A percentile compares a stretch with the other conserved stretches of the same genome.
These are phyloP conservation scores for Penicillium fuscoglaucum DNA, from an alignment of 2,329 filamentous ascomycete genomes.

Conservation along the genomic window DNA sequence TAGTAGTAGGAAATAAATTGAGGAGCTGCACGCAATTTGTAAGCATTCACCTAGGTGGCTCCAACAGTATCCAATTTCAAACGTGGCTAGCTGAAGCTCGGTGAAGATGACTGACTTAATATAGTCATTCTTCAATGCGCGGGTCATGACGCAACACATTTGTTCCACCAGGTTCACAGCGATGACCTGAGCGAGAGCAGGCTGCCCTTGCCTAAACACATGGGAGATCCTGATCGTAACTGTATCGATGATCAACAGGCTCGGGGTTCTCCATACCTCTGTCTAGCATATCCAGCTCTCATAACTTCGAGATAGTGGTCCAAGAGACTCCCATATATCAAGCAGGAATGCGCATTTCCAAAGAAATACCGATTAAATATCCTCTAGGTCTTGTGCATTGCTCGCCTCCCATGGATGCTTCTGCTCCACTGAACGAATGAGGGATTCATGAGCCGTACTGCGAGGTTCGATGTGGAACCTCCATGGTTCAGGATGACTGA, in stretches of 20 bases:
- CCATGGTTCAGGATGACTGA: slow-evolving; percentile 32
- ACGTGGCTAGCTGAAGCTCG: not conserved
- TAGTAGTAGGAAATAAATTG: no score
- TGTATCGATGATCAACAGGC: no score
- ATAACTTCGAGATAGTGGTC: no score
- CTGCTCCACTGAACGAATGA: slow-evolving; percentile 12
- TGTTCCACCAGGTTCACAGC: not conserved
- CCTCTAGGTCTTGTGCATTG: slow-evolving; percentile 11
- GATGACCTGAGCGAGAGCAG: not conserved
- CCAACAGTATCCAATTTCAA: not conserved
- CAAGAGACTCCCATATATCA: not conserved
- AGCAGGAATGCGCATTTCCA: not conserved
- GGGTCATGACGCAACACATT: not conserved
- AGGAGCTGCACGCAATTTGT: no score
- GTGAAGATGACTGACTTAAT: not conserved
- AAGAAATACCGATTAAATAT: not conserved
- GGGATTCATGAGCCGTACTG: slow-evolving; percentile 8
- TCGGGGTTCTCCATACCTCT: no score
- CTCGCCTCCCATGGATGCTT: slow-evolving; percentile 16
- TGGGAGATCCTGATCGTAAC: no score
- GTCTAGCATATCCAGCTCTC: no score
- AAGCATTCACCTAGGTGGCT: not conserved
- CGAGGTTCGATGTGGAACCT: slow-evolving; percentile 13
- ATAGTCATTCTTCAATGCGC: not conserved
- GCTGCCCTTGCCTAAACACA: not conserved